Evolutionary conservation across 2,329 filamentous ascomycete genomes (phyloP).

Genomic region (Diaporthe vaccinii): DNA sequence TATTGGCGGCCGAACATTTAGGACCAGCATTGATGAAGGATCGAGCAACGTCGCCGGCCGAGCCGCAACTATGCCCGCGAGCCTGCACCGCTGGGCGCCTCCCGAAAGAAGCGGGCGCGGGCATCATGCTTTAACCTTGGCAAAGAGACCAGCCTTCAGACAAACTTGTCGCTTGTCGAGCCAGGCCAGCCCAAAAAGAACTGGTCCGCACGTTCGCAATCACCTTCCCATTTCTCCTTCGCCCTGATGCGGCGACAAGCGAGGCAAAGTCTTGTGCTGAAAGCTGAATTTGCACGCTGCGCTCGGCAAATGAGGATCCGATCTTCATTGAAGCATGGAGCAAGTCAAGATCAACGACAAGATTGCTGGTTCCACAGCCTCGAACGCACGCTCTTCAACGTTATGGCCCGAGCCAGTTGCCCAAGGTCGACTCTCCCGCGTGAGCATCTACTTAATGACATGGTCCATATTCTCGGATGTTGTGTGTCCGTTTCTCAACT

Average conservation of each 20-base stretch:
- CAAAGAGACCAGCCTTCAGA: neutral
- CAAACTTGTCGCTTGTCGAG: conserved; percentile 12
- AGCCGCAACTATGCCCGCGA: neutral
- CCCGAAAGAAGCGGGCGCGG: neutral
- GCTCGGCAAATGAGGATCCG: conserved; percentile 11
- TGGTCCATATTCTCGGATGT: conserved; percentile 1
- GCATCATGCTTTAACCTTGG: conserved; percentile 17
- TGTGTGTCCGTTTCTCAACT: neutral
- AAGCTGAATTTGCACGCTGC: conserved; percentile 1
- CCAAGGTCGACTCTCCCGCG: neutral
- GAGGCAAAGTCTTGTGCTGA: neutral
- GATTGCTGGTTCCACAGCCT: conserved; percentile 19
- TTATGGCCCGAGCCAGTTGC: neutral
- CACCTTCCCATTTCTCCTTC: conserved; percentile 7
- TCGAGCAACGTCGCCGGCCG: neutral
- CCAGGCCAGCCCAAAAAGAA: neutral
- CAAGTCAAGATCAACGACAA: conserved; percentile 12
- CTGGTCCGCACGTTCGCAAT: conserved; percentile 3
- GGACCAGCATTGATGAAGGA: neutral
- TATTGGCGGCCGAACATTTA: neutral
- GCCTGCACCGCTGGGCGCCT: neutral
- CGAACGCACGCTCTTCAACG: neutral
- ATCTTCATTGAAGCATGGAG: conserved; percentile 24
- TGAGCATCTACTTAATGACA: neutral
- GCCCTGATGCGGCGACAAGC: conserved; percentile 9